A percentile compares a stretch with the other conserved stretches of the same genome.
phyloP scores from a whole-genome alignment of 805 yeast species.

The Ogataea nitratoaversa region DNA sequence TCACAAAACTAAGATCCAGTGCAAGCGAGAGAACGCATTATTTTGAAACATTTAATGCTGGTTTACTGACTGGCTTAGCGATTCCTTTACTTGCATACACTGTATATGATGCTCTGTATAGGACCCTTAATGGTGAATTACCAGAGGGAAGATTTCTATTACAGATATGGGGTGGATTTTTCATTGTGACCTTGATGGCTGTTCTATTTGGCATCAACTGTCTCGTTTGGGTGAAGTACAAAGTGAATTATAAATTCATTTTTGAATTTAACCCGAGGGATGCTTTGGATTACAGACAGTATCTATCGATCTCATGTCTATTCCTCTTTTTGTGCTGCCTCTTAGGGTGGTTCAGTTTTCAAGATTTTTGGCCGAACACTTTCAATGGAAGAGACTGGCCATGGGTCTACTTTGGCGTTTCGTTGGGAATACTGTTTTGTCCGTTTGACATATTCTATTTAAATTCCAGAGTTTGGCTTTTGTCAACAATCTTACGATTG shows the following conservation, averaged over 20 bases:
- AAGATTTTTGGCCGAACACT: constrained; percentile 55
- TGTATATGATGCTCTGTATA: constrained; percentile 38
- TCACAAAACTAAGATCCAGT: constrained; percentile 61
- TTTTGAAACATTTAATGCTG: constrained; percentile 52
- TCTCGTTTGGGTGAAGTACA: constrained; percentile 64
- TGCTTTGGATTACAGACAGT: constrained; percentile 63
- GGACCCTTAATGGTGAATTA: constrained; percentile 34
- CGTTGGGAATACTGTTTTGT: constrained; percentile 45
- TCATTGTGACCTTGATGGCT: constrained; percentile 56
- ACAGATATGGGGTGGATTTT: constrained; percentile 93
- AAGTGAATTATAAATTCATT: constrained; percentile 86
- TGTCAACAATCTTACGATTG: constrained; percentile 67
- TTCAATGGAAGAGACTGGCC: constrained; percentile 77
- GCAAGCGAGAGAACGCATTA: constrained; percentile 38
- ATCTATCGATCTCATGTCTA: constrained; percentile 57
- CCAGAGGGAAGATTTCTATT: constrained; percentile 59
- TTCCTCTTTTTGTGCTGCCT: constrained; percentile 54
- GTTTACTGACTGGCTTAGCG: constrained; percentile 65
- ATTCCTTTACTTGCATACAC: constrained; percentile 65
- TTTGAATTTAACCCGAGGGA: constrained; percentile 78
- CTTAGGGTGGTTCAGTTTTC: constrained; percentile 72
- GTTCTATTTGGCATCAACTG: constrained; percentile 67
- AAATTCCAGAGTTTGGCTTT: constrained; percentile 74
- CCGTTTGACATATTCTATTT: constrained; percentile 58
- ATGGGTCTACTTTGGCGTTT: constrained; percentile 62